A percentile compares a stretch with the other conserved stretches of the same genome.
phyloP scores from a whole-genome alignment of 495 filamentous ascomycete species.

The Oidiodendron maius region DNA sequence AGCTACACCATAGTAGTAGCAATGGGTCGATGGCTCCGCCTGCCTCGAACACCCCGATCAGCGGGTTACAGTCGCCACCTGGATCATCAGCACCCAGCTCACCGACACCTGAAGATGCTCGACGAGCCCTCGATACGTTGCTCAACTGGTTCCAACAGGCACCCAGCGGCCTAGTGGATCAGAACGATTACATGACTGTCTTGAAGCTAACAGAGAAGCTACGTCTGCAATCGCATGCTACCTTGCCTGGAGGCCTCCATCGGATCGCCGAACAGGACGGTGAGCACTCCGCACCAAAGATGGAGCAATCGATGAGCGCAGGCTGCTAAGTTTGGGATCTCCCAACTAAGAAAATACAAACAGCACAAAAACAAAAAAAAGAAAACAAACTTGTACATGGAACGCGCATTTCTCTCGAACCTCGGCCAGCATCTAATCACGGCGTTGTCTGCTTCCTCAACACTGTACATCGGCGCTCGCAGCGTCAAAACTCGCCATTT shows the following conservation, averaged over 20 bases:
- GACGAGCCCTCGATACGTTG: slow-evolving; percentile 76
- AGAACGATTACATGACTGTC: slow-evolving; percentile 78
- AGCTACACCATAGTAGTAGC: slow-evolving; percentile 48
- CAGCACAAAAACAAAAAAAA: background rate
- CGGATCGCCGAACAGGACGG: slow-evolving; percentile 58
- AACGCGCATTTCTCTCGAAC: slow-evolving; percentile 6
- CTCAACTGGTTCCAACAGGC: slow-evolving; percentile 79
- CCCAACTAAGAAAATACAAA: no score
- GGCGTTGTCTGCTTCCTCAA: slow-evolving; percentile 12
- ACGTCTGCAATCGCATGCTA: slow-evolving; percentile 55
- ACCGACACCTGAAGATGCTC: slow-evolving; percentile 86
- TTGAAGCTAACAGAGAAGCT: slow-evolving; percentile 84
- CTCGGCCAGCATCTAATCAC: slow-evolving; percentile 11
- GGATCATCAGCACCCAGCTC: slow-evolving; percentile 47
- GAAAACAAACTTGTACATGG: slow-evolving; percentile 14
- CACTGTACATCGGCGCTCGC: slow-evolving; percentile 15
- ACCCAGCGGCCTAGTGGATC: slow-evolving; percentile 60
- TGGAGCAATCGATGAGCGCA: slow-evolving; percentile 44
- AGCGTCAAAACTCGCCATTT: slow-evolving; percentile 1
- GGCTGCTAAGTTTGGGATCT: slow-evolving; percentile 9
- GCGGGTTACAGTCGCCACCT: slow-evolving; percentile 31
- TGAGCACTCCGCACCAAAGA: slow-evolving; percentile 36
- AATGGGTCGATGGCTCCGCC: slow-evolving; percentile 42
- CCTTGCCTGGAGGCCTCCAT: slow-evolving; percentile 61
- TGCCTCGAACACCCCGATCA: slow-evolving; percentile 34